Conservation (phyloP, 1,284 basidiomycete genomes). For the Austroboletus novae-zelandiae region DNA sequence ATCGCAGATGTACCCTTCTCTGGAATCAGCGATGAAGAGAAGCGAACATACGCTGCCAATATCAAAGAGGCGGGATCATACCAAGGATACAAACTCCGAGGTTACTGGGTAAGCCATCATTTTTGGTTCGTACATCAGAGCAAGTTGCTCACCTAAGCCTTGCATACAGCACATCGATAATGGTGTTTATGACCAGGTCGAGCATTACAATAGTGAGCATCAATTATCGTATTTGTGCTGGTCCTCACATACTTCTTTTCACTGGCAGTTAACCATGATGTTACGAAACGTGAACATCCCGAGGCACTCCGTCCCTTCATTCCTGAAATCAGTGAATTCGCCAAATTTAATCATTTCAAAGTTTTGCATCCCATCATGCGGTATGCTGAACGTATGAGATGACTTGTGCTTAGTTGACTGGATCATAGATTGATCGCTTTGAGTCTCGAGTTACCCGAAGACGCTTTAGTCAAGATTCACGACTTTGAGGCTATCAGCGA, state of each 20-base stretch:
- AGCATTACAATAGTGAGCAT: slow-evolving; percentile 53
- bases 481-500: slow-evolving; percentile 42
- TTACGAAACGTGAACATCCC: slow-evolving; percentile 46
- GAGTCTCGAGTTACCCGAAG: slow-evolving; percentile 59
- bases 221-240: too few relatives aligned
- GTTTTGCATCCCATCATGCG: slow-evolving; percentile 50
- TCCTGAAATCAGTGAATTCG: slow-evolving; percentile 56
- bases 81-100: slow-evolving; percentile 65
- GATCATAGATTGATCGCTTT: slow-evolving; percentile 48
- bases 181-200: slow-evolving; percentile 59
- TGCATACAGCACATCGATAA: slow-evolving; percentile 47
- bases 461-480: slow-evolving; percentile 53
- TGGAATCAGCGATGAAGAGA: too few relatives aligned
- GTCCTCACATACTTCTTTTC: too few relatives aligned
- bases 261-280: slow-evolving; percentile 45
- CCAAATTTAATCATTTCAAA: slow-evolving; percentile 49
- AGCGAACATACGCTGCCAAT: too few relatives aligned
- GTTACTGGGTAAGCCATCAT: slow-evolving; percentile 42
- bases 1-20: slow-evolving; percentile 66
- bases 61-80: too few relatives aligned
- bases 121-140: too few relatives aligned
- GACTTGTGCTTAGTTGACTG: neutral
- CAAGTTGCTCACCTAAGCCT: neutral
- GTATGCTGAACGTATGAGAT: slow-evolving; percentile 25
- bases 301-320: slow-evolving; percentile 51